Base-by-base conservation (phyloP, 192 early-diverging fungal genomes). In the Dimargaris cristalligena region DNA sequence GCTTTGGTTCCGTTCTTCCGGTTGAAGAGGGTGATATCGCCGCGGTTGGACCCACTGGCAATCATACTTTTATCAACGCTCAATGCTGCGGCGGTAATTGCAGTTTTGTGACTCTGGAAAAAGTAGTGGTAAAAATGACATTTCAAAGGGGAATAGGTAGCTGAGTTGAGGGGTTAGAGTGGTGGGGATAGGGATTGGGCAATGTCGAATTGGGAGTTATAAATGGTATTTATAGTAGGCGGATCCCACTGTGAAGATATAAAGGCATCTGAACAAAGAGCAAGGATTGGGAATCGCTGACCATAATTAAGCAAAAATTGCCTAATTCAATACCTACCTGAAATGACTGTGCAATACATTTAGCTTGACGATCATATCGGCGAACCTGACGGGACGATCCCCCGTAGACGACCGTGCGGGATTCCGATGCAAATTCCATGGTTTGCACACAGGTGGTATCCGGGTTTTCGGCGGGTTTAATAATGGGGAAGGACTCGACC, bases 401-500 rank as follows among this genome's bases (percentile, higher is more conserved):
- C 9, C 54, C 32, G 32, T 28, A 56, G 20, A 56, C 54, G 1
- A 56, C 32, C 16, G 54, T 56, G 18, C 54, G 54, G 20, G 54
- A 56, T 9, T 56, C 54, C 16, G 54, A 56, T 20, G 54, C 54
- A 56, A 56, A 56, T 16, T 56, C 54, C 31, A 56, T 29, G 34
- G 31, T 13, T 28, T 56, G 10, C 16, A 56, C 54, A 13, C 16
- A 13, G 32, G 16, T 14, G 31, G 16, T 34, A 13, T 56, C 54
- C 1, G 54, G 2, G 54, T 23, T 31, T 34, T 56, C 54, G 18
- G 31, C 29, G 23, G 54, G 31, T 20, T 56, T 56, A 29, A n/a
- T 13, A 18, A 56, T 29, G 2, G 54, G 54, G 14, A 56, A 33
- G 31, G 54, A n/a, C 29, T 56, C 54, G 32, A 56, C 31, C 9